Evolutionary conservation across 169 alveolate species (phyloP), one percentile per base, ranked within the genome.

Genomic region (Plasmodium coatneyi): DNA sequence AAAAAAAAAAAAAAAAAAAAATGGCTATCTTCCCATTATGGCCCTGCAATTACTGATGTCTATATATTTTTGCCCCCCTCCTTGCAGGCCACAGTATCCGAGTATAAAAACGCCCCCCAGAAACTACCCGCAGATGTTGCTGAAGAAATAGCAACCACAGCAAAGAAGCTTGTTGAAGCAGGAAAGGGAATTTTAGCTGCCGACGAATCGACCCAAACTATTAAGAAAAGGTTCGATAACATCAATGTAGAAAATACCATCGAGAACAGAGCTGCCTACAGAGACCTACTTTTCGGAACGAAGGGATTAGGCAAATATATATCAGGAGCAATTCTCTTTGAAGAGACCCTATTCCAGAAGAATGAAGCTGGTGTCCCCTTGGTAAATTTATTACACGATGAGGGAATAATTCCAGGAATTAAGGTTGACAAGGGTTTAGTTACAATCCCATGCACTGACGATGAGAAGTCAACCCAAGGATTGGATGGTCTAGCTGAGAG

Each of bases 131-230:
- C 82, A 34, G 94, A 89, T 14, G 94, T 89, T 78, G 94, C 94
- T 22, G 83, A 89, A 46, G 94, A 89, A 89, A 39, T 89, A 60
- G 90, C 94, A 41, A 71, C 89, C 34, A 89, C 94, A 25, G 94
- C 94, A 28, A 79, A 89, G 46, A 89, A 89, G 19, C 90, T 89
- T 80, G 94, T 89, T 60, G 70, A 22, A 79, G 78, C 87, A 66
- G 99, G 99, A 81, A 98, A 98, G 96, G 99, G 99, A 49, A 98
- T 99, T 86, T 96, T 99, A 54, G 99, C 99, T 28, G 99, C 99
- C 34, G 99, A 99, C 94, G 99, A 99, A 97, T 98, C 99, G 39
- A 98, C 99, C 36, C 99, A 99, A 83, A 99, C 99, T 30, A 98
- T 99, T 76, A 98, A 98, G 95, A 98, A 98, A 96, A 97, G 99